phyloP scores from a whole-genome alignment of 495 filamentous ascomycete species.

The Penicillium daleae region DNA sequence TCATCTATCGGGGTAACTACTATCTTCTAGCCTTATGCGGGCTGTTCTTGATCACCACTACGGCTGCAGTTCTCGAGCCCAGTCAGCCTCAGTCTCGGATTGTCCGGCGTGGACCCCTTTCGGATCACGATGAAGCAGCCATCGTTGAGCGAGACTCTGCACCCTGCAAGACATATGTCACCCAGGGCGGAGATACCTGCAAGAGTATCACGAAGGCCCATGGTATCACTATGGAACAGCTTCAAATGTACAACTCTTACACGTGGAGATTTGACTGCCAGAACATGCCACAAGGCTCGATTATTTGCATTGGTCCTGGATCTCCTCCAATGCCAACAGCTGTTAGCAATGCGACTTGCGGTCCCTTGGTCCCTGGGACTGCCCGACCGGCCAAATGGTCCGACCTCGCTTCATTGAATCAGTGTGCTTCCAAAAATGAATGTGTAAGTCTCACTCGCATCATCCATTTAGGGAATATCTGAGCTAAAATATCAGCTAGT shows the following conservation, averaged over 20 bases:
- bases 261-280: conserved; percentile 11
- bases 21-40: conserved; percentile 1
- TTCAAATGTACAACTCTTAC: conserved; percentile 12
- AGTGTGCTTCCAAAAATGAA: conserved; percentile 8
- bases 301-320: conserved; percentile 15
- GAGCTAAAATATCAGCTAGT: neutral
- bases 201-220: neutral
- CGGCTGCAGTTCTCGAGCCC: neutral
- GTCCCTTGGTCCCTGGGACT: conserved; percentile 12
- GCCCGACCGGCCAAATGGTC: conserved; percentile 4
- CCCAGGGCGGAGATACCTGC: conserved; percentile 9
- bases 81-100: neutral
- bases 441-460: conserved; percentile 5
- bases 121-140: neutral
- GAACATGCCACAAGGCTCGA: neutral
- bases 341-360: neutral
- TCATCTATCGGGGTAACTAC: neutral
- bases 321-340: conserved; percentile 15
- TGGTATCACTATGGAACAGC: conserved; percentile 3
- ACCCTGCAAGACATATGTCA: conserved; percentile 10
- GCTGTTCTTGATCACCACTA: conserved; percentile 2
- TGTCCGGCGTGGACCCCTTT: neutral
- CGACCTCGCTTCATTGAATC: conserved; percentile 13
- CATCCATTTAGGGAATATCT: neutral
- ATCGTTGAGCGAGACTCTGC: neutral